A percentile compares a stretch with the other conserved stretches of the same genome.
Conservation (phyloP, 345 rosid species). For the Clarkia xantiana region DNA sequence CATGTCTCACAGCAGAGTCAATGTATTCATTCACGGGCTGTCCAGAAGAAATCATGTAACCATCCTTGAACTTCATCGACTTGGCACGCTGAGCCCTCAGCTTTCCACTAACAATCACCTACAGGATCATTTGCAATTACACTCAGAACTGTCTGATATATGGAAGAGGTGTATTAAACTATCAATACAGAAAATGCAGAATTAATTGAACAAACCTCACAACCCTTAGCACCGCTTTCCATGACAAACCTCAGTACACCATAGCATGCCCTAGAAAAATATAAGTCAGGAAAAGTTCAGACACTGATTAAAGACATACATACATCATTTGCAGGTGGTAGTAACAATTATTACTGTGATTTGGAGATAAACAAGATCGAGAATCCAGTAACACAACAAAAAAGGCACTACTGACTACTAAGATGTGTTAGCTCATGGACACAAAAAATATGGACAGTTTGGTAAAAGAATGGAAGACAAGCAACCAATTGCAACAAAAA, state of each 20-base stretch:
- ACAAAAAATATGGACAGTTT: no score
- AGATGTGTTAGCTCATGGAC: no score
- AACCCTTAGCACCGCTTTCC: constrained; percentile 82
- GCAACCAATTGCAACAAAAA: no score
- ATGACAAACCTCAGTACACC: constrained; percentile 68
- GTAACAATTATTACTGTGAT: no score
- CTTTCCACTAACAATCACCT: constrained; percentile 67
- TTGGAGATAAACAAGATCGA: no score
- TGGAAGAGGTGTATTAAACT: neutral
- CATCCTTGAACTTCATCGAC: constrained; percentile 84
- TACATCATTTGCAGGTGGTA: no score
- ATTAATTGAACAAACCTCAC: constrained; percentile 27
- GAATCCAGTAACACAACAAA: no score
- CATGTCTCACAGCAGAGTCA: constrained; percentile 69
- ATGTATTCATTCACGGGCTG: constrained; percentile 75
- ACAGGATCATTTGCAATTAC: neutral
- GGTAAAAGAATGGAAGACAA: no score
- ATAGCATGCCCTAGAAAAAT: constrained; percentile 48
- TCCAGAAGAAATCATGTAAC: constrained; percentile 89
- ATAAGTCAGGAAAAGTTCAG: no score
- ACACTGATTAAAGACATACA: no score
- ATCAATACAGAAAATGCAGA: neutral
- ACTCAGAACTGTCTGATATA: neutral
- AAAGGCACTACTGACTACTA: no score
- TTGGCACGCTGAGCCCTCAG: constrained; percentile 71